Conservation (phyloP, 257 asterid genomes). For the Echites panduratus region DNA sequence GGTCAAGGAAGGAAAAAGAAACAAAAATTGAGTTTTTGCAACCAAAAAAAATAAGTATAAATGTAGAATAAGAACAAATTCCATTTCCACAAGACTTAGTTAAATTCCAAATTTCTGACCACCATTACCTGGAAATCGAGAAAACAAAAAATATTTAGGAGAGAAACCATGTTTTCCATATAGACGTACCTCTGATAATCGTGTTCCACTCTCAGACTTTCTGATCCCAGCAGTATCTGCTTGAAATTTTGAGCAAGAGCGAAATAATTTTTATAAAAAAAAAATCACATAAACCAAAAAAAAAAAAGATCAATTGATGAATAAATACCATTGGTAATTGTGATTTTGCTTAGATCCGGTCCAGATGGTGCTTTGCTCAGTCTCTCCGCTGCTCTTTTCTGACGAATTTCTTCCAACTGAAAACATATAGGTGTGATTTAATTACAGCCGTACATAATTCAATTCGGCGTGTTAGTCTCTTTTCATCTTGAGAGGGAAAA, state of each 20-base stretch:
- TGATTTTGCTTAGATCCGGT: conserved; percentile 59
- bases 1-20: not conserved
- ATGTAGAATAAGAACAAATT: not conserved
- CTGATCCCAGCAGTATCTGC: conserved; percentile 56
- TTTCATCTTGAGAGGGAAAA: conserved; percentile 8
- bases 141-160: not conserved
- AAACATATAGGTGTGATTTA: not conserved
- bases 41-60: too few species aligned
- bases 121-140: not conserved
- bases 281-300: not conserved
- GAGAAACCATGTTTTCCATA: not conserved
- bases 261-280: not conserved
- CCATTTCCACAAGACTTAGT: not conserved
- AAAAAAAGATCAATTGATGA: conserved; percentile 14
- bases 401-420: conserved; percentile 96
- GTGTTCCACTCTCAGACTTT: conserved; percentile 70
- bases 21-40: too few species aligned
- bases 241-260: not conserved
- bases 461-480: not conserved
- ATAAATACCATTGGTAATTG: conserved; percentile 17
- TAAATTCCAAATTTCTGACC: not conserved
- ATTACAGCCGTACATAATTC: not conserved
- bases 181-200: conserved; percentile 65
- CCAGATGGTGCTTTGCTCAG: conserved; percentile 72
- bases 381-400: conserved; percentile 87